Conservation (phyloP, 306 rosid species). For the Quillaja saponaria region DNA sequence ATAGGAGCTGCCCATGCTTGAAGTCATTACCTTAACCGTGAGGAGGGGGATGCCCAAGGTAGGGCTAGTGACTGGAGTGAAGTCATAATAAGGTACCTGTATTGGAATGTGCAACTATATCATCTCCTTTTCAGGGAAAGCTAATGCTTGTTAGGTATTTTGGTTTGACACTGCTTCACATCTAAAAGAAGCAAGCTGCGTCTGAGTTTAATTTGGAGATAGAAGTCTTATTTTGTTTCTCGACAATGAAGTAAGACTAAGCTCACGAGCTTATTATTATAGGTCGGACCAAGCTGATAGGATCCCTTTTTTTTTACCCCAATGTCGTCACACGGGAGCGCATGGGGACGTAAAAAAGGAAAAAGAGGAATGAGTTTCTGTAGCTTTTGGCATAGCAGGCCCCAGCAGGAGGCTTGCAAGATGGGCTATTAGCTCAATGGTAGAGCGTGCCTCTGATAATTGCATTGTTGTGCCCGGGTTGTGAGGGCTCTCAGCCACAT, state of each 20-base stretch:
- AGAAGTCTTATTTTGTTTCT: too few species aligned
- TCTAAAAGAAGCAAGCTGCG: too few species aligned
- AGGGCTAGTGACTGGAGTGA: background rate
- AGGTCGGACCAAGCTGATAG: too few species aligned
- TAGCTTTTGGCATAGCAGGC: background rate
- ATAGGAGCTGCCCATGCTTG: background rate
- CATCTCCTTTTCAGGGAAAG: too few species aligned
- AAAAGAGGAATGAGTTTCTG: background rate
- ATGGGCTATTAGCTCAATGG: too few species aligned
- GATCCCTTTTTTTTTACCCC: too few species aligned
- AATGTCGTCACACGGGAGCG: background rate
- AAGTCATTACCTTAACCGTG: conserved; percentile 1
- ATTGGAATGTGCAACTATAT: too few species aligned
- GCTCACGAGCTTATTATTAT: too few species aligned
- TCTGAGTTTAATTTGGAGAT: too few species aligned
- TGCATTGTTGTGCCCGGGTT: background rate
- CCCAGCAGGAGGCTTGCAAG: background rate
- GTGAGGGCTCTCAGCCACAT: background rate
- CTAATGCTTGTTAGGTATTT: too few species aligned
- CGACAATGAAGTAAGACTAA: too few species aligned
- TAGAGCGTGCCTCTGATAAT: background rate
- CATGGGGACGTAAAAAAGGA: background rate
- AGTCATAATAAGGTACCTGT: background rate
- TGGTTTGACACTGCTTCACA: too few species aligned
- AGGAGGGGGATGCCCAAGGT: background rate